phyloP scores from a whole-genome alignment of 306 rosid genomes.

The Leucaena leucocephala region DNA sequence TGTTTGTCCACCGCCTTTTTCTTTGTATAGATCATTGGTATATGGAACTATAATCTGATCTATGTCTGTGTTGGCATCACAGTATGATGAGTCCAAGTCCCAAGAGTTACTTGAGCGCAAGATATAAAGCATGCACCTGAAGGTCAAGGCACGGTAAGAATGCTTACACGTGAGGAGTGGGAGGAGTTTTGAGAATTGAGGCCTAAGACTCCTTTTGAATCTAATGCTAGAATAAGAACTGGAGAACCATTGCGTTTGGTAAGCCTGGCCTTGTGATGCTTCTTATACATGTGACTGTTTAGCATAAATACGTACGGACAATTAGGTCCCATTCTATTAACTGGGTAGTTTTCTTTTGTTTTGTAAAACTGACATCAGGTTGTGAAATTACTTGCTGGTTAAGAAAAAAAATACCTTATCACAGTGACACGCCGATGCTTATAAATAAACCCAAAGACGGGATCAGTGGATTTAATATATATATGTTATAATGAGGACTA shows the following conservation, averaged over 20 bases:
- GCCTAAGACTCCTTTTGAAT: conserved; percentile 48
- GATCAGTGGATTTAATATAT: background rate
- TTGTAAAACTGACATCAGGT: background rate
- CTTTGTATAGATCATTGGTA: background rate
- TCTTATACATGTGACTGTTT: background rate
- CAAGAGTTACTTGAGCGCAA: conserved; percentile 50
- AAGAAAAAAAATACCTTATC: background rate
- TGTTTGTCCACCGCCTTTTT: too few relatives aligned
- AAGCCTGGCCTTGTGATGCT: conserved; percentile 3
- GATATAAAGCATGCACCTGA: conserved; percentile 47
- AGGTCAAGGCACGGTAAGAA: conserved; percentile 40
- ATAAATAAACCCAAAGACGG: background rate
- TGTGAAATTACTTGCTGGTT: background rate
- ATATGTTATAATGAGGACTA: too few relatives aligned
- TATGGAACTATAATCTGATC: background rate
- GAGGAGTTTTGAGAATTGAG: conserved; percentile 41
- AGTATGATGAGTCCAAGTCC: conserved; percentile 62
- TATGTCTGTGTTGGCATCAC: conserved; percentile 2
- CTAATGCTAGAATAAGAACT: conserved; percentile 42
- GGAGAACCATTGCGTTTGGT: conserved; percentile 49
- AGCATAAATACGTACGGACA: background rate
- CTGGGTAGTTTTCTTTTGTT: background rate
- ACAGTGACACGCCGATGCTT: background rate
- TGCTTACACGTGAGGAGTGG: conserved; percentile 49
- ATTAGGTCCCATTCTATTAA: background rate